phyloP scores from a whole-genome alignment of 108 stramenopile genomes.

The Asterionellopsis glacialis region DNA sequence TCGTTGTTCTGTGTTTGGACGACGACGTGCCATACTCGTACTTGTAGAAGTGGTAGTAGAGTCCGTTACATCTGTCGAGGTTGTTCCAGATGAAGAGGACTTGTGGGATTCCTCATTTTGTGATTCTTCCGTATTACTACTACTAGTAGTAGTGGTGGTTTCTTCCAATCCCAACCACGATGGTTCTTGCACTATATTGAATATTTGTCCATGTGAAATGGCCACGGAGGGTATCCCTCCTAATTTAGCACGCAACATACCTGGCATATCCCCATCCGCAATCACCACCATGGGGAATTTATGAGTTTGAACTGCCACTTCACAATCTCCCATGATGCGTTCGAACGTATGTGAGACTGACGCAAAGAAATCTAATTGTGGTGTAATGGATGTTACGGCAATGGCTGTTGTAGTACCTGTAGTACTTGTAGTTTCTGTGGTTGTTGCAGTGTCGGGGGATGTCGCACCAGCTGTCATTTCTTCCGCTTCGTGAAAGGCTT shows the following conservation, averaged over 20 bases:
- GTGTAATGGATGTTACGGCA: conserved; percentile 20
- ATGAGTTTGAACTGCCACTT: conserved; percentile 12
- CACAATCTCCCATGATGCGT: conserved; percentile 23
- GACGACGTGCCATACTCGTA: too few species aligned
- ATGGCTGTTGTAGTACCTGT: conserved; percentile 23
- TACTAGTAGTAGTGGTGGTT: too few species aligned
- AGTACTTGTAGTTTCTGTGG: not conserved
- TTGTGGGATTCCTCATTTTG: too few species aligned
- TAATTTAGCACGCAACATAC: conserved; percentile 24
- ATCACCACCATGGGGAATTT: conserved; percentile 24
- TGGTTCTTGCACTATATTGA: conserved; percentile 21
- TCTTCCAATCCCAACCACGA: conserved; percentile 15
- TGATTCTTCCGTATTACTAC: too few species aligned
- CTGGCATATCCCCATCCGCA: conserved; percentile 28
- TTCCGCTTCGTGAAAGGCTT: conserved; percentile 20
- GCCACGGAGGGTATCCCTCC: conserved; percentile 25
- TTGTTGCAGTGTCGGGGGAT: not conserved
- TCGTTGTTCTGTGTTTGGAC: too few species aligned
- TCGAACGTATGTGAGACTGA: conserved; percentile 15
- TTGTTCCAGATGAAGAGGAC: too few species aligned
- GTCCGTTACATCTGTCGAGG: too few species aligned
- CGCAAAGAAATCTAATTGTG: conserved; percentile 2
- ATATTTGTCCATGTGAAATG: conserved; percentile 32
- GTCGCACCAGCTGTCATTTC: not conserved
- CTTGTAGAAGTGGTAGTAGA: too few species aligned